Evolutionary conservation across 2,329 filamentous ascomycete species (phyloP).

Genomic region (Herpomyces periplanetae): DNA sequence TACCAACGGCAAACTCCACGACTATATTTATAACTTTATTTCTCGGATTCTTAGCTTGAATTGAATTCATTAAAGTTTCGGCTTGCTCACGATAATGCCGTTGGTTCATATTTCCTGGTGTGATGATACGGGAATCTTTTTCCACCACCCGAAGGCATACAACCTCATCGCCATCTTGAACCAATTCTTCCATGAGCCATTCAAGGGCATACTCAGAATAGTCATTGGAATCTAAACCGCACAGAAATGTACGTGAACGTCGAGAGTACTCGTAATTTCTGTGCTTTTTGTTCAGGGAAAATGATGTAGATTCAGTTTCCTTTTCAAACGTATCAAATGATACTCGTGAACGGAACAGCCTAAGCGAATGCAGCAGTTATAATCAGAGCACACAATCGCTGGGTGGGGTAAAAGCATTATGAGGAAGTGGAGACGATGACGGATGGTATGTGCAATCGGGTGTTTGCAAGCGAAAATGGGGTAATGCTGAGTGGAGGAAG

Average conservation of each 20-base stretch:
- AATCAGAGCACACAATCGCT: no score
- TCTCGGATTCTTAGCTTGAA: constrained; percentile 38
- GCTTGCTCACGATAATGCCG: constrained; percentile 38
- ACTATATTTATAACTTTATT: constrained; percentile 54
- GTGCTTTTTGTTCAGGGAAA: constrained; percentile 53
- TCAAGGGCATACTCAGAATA: constrained; percentile 74
- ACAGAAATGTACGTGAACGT: constrained; percentile 52
- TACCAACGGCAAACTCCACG: constrained; percentile 55
- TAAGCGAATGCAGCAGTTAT: no score
- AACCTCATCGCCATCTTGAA: constrained; percentile 72
- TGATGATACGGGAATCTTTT: constrained; percentile 29
- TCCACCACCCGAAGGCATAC: constrained; percentile 64
- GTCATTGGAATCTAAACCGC: constrained; percentile 56
- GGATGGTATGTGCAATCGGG: no score
- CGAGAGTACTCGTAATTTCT: constrained; percentile 44
- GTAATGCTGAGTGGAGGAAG: no score
- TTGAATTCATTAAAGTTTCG: constrained; percentile 26
- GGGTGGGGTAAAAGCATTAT: no score
- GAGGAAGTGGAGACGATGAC: no score
- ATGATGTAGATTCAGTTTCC: constrained; percentile 15
- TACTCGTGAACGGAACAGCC: constrained; percentile 25
- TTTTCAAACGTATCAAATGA: constrained; percentile 35
- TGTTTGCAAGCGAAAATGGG: no score
- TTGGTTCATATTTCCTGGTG: constrained; percentile 18
- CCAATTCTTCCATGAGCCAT: constrained; percentile 63